Evolutionary conservation across 495 filamentous ascomycete species (phyloP).

Genomic region (Penicillium argentinense): DNA sequence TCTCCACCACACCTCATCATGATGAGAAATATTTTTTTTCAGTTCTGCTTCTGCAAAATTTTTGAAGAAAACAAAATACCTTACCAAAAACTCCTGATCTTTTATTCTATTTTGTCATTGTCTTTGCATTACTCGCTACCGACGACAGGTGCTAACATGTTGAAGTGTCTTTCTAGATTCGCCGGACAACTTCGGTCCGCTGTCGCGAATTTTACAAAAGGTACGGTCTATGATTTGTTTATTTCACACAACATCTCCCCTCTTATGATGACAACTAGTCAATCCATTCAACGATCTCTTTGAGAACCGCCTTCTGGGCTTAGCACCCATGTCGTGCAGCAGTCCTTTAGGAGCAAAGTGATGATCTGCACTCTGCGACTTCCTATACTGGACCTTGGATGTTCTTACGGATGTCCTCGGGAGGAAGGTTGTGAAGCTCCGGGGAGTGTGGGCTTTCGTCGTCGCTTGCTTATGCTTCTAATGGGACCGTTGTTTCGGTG

Average conservation of each 20-base stretch:
- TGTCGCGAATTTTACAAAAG: too few species aligned
- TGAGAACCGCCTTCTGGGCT: conserved; percentile 58
- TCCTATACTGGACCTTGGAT: conserved; percentile 66
- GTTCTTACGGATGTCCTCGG: conserved; percentile 31
- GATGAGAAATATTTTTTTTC: conserved; percentile 76
- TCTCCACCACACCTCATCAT: conserved; percentile 38
- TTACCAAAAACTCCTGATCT: conserved; percentile 73
- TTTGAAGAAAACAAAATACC: conserved; percentile 75
- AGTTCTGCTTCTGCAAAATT: conserved; percentile 93
- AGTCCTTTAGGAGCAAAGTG: conserved; percentile 18
- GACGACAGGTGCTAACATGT: conserved; percentile 21
- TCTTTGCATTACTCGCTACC: conserved; percentile 6
- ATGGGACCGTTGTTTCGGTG: conserved; percentile 11
- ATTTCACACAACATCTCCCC: conserved; percentile 8
- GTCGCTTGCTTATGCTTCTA: conserved; percentile 22
- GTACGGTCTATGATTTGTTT: conserved; percentile 11
- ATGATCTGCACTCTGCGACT: conserved; percentile 57
- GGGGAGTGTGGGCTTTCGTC: conserved; percentile 31
- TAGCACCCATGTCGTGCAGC: conserved; percentile 20
- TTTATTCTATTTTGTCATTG: conserved; percentile 11
- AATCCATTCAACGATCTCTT: conserved; percentile 98
- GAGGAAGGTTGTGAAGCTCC: conserved; percentile 93
- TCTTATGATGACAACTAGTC: conserved; percentile 91
- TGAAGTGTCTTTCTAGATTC: conserved; percentile 3
- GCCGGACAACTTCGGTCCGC: too few species aligned